Evolutionary conservation across 2,329 filamentous ascomycete genomes (phyloP), one percentile per base, ranked within the genome.

Genomic region (Pseudogymnoascus sp.): DNA sequence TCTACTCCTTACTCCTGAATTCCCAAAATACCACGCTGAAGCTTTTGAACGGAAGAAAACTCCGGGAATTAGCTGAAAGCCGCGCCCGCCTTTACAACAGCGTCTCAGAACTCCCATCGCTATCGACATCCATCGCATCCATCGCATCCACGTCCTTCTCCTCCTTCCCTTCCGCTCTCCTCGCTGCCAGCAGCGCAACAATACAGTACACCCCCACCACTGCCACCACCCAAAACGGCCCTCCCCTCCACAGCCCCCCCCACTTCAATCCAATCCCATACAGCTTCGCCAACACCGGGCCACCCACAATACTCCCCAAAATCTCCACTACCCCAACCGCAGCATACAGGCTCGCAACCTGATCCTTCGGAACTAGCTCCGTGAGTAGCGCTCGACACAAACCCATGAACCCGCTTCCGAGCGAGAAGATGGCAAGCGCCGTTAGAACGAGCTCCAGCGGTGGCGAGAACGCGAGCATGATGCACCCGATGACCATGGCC

Each of bases 301-400:
- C 67, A 6, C 68, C 66, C 40, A 64, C 31, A 15, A 73, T 59
- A 2, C 65, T 56, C 23, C 69, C 68, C 19, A 66, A 37, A 7
- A 65, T 70, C 31, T 73, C 70, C 1, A 72, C 65, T 3, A 72
- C 63, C 4, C 66, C 64, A 31, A 72, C 67, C 4, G 66, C 60
- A 2, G 72, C 69, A 37, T 70, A 72, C 2, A 73, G 53, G 10
- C 67, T 65, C 7, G 62, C 71, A 4, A 71, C 60, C 40, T 73
- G 70, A 46, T 71, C 15, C 26, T 66, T 33, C 13, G 71, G 68
- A 1, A 73, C 68, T 3, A 72, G 23, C 1, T 63, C 64, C 2
- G 71, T 70, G n/a, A 71, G 65, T 2, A 73, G 46, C 7, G 67
- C 66, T 1, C 71, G 46, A 4, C 44, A 61, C 3, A 71, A 26